Percentiles rank a stretch among this genome's conserved stretches.
These are phyloP conservation scores for Chlamydomonas sphaeroides DNA, from an alignment of 139 green algal species.

Conservation along the genomic window DNA sequence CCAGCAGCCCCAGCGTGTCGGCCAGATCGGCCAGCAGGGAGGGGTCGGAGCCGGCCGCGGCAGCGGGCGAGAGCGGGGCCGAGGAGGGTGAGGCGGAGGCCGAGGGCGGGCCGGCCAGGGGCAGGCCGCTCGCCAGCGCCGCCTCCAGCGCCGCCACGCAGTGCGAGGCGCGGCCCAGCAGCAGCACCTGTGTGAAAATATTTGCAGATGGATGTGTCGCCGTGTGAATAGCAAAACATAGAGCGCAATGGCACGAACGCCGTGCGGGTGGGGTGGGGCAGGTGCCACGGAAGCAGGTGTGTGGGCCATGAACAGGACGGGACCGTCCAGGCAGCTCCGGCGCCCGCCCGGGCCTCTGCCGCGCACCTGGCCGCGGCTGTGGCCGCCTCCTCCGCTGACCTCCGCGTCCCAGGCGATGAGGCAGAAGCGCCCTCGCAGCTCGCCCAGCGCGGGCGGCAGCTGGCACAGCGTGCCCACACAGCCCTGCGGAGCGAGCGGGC, in stretches of 20 bases:
- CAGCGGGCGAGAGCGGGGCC: too few species aligned
- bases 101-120: too few species aligned
- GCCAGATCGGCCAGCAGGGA: conserved; percentile 19
- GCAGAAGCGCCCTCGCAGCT: conserved; percentile 30
- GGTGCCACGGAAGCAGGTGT: too few species aligned
- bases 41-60: background rate
- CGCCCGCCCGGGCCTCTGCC: too few species aligned
- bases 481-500: conserved; percentile 36
- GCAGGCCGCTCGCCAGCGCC: background rate
- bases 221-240: too few species aligned
- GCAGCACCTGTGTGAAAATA: conserved; percentile 67
- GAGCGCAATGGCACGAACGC: too few species aligned
- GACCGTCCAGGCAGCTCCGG: too few species aligned
- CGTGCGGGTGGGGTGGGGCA: too few species aligned
- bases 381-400: conserved; percentile 4
- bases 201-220: too few species aligned
- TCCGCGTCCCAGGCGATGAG: conserved; percentile 64
- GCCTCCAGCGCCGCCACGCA: conserved; percentile 46
- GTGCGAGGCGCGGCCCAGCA: conserved; percentile 65
- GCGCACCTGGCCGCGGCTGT: conserved; percentile 28
- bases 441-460: conserved; percentile 39
- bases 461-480: conserved; percentile 46
- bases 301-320: too few species aligned
- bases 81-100: too few species aligned
- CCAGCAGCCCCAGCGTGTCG: conserved; percentile 38